Evolutionary conservation across 1,284 basidiomycete species (phyloP), one percentile per base, ranked within the genome.

Genomic region (Mycena sp.): DNA sequence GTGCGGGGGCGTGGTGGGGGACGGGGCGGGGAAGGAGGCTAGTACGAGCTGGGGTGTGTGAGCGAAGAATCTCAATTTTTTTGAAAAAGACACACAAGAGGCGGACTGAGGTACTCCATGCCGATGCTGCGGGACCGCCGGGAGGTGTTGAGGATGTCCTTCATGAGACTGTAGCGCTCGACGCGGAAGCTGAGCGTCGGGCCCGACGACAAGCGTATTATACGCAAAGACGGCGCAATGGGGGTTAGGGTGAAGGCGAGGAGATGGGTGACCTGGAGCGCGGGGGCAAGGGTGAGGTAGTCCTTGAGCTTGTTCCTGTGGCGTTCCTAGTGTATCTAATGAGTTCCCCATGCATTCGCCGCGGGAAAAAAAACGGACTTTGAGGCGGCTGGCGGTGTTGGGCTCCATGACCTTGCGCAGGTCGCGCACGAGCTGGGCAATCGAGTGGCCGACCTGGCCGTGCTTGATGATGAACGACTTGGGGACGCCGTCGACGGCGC

Each of bases 401-500:
- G 98, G 98, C 78, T 99, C 98, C 94, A 99, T 95, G 65, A 98
- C 91, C 77, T 94, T 93, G 70, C 98, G 85, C 72, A 98, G 82
- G 78, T 99, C 98, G 55, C 92, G 87, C 16, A 98, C 96, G 30
- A 99, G 89, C 70, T 95, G 92, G 4, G 89, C 80, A 55, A 98
- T 85, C n/a, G 94, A 94, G 58, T 87, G 84, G 16, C 96, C 96
- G 30, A 99, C 96, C 63, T 90, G 89, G 44, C 97, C 97, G 77
- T 96, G 93, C 73, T 96, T 97, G 76, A 99, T 95, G 68, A 99
- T 93, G 74, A 94, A 93, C 0, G 91, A 91, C 75, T 88, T 92
- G 4, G 92, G 91, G 1, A 79, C 78, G 61, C 79, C 82, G 29
- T 83, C 81, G 9, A 71, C 45, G 0, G 68, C 32, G 32, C 32